Base-by-base conservation (phyloP, 306 rosid species). In the Acacia acuminata region DNA sequence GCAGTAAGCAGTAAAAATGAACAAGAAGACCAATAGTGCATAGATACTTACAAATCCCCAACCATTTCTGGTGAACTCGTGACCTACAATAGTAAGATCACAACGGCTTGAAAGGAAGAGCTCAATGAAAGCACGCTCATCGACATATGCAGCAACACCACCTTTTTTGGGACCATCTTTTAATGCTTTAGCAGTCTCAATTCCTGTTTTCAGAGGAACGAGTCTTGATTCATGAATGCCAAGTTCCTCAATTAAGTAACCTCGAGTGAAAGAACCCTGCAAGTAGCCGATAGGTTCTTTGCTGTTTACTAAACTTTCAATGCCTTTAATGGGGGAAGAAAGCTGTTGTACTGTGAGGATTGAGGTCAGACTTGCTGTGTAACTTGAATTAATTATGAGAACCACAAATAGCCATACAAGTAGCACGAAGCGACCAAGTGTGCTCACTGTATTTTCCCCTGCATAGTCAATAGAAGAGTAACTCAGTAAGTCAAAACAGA, bases 21-120 rank as follows among this genome's bases (percentile, higher is more conserved):
- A 51, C 65, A 77, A 5, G 50, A 44, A 79, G 34, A 42, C 53
- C 22, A 38, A 22, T 44, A 51, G 80, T 50, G 73, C 73, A 56
- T 70, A 84, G 79, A 81, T 77, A 92, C 99, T 96, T 86, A 96
- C 99, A 88, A 92, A 93, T 88, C 99, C 99, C 99, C 99, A 96
- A 15, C 98, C 97, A 48, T 92, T 90, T 90, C 90, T 86, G 79
- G 98, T 94, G 90, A 96, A 96, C 87, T 96, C 97, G 75, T 90
- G 98, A 81, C 99, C 99, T 19, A 96, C 88, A 69, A 94, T 71
- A 56, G 90, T 87, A 87, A 88, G 91, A 25, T 86, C 93, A 50
- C 99, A 96, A 43, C 87, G 89, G 70, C 90, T 89, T 32, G 99
- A 89, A 83, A 96, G 99, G 92, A 96, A 96, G 71, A 94, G 87